These are phyloP conservation scores for Periconia macrospinosa DNA, from an alignment of 2,329 filamentous ascomycete genomes.

Conservation along the genomic window DNA sequence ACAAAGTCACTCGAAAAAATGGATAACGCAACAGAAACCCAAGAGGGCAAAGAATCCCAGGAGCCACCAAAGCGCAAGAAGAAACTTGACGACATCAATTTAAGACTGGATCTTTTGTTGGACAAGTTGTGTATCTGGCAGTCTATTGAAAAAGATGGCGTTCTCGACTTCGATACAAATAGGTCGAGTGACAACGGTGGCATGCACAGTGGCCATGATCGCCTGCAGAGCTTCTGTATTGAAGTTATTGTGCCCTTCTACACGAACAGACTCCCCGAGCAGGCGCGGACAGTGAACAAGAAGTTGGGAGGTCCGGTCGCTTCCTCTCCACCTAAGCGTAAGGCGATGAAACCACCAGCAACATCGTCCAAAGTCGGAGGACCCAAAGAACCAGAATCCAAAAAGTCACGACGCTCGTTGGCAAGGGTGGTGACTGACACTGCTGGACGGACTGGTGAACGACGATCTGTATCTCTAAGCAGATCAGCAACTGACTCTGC, in stretches of 20 bases:
- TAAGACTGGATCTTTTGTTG: slow-evolving; percentile 71
- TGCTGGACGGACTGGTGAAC: slow-evolving; percentile 52
- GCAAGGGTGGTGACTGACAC: slow-evolving; percentile 64
- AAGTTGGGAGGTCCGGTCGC: slow-evolving; percentile 75
- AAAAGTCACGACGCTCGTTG: slow-evolving; percentile 55
- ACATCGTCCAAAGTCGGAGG: slow-evolving; percentile 43
- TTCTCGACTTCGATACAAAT: slow-evolving; percentile 36
- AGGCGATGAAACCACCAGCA: slow-evolving; percentile 42
- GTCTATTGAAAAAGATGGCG: slow-evolving; percentile 66
- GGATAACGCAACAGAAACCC: slow-evolving; percentile 17
- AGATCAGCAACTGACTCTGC: slow-evolving; percentile 68
- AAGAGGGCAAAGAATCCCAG: slow-evolving; percentile 14
- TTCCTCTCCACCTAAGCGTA: slow-evolving; percentile 58
- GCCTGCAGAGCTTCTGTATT: slow-evolving; percentile 74
- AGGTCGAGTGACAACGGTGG: slow-evolving; percentile 19
- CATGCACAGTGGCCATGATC: slow-evolving; percentile 52
- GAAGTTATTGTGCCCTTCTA: slow-evolving; percentile 85
- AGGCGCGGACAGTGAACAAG: slow-evolving; percentile 70
- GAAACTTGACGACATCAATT: slow-evolving; percentile 67
- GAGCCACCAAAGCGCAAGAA: slow-evolving; percentile 50
- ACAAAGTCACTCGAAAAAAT: slow-evolving; percentile 23
- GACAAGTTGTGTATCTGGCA: slow-evolving; percentile 85
- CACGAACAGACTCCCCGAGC: slow-evolving; percentile 71
- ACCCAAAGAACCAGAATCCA: slow-evolving; percentile 41
- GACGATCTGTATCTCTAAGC: slow-evolving; percentile 62